Evolutionary conservation across 805 yeast species (phyloP).

Genomic region (Hanseniaspora meyeri): DNA sequence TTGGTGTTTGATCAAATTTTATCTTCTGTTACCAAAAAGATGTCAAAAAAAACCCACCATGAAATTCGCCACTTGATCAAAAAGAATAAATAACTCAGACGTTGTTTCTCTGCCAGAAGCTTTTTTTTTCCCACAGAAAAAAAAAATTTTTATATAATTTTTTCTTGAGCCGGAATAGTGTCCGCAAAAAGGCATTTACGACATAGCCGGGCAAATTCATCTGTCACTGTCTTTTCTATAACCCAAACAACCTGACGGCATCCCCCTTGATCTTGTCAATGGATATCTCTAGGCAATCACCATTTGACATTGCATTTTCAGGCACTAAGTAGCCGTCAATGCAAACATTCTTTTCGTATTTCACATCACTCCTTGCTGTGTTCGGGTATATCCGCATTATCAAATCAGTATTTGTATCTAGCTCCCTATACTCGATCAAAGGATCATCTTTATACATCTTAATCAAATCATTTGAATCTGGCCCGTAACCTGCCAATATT

Average conservation of each 20-base stretch:
- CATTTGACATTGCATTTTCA: neutral
- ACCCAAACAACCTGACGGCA: neutral
- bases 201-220: too few relatives aligned
- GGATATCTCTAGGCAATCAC: neutral
- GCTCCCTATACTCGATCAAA: neutral
- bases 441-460: neutral
- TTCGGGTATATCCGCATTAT: neutral
- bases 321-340: conserved; percentile 5
- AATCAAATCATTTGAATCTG: neutral
- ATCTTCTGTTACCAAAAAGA: too few relatives aligned
- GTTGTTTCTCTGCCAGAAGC: too few relatives aligned
- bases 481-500: neutral
- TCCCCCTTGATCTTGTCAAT: neutral
- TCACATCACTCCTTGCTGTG: neutral
- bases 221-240: neutral
- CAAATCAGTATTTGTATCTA: neutral
- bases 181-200: too few relatives aligned
- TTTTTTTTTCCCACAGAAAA: too few relatives aligned
- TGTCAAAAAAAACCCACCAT: too few relatives aligned
- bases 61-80: too few relatives aligned
- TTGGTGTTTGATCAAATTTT: too few relatives aligned
- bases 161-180: too few relatives aligned
- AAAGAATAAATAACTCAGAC: too few relatives aligned
- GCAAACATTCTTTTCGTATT: neutral
- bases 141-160: too few relatives aligned